Evolutionary conservation across 441 rosid species (phyloP), one percentile per base, ranked within the genome.

Genomic region (Gossypium schwendimanii): DNA sequence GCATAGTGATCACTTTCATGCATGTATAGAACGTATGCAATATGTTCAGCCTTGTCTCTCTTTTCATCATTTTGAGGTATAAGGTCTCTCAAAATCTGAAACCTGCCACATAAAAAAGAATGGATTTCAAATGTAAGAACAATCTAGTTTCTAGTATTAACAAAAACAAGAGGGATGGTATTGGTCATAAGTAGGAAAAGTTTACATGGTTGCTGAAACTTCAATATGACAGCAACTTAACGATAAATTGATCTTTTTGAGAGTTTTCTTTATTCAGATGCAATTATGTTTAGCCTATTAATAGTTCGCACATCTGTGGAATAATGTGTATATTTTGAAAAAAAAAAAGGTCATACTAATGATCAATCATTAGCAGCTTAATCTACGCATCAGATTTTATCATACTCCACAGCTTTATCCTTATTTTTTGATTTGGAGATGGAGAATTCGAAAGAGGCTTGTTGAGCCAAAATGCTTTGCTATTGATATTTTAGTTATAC

Each of bases 61-160:
- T 86, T 88, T 47, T 84, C 86, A 78, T 88, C 92, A 78, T 80
- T 84, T 69, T 79, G 89, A 63, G 92, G 89, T 44, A 88, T 86
- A 15, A 86, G 75, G 74, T 84, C 81, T 81, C 88, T 87, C 76
- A 88, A 80, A 69, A 70, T 73, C 72, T 86, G 92, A 79, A 88
- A 88, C 64, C 92, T 88, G 84, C 73, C 36, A 33, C 69, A 6
- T 36, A 79, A 73, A 69, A 76, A 23, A 73, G 10, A 78, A 39
- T 45, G 1, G 26, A 36, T 11, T 69, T 28, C 68, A 44, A 11
- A 50, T 67, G 21, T 70, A 53, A 67, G 3, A 50, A 6, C 65
- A 70, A 18, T 8, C 15, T 45, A 23, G 55, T 18, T 65, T 41
- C 31, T 21, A 2, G 18, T 45, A 11, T 31, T 21, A 44, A 45